Evolutionary conservation across 179 eudicot species (phyloP), one percentile per base, ranked within the genome.

Genomic region (Drosera spatulata): DNA sequence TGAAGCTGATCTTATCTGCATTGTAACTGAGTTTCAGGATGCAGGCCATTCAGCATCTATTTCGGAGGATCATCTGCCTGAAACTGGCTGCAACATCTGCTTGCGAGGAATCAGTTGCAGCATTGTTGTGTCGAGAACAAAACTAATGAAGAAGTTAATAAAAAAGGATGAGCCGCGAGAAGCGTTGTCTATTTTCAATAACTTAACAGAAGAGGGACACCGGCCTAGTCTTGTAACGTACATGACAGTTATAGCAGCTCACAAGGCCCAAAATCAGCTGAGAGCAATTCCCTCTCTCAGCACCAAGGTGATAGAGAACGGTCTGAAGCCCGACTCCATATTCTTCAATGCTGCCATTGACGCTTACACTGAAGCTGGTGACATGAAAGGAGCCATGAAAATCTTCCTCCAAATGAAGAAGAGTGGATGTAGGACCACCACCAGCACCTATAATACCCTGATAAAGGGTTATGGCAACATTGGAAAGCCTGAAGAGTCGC

Each of bases 261-360:
- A 88, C 50, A 79, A 95, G 15, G 71, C 80, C 53, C 95, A 83
- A 65, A 88, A 84, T 74, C 80, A 74, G 62, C 76, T 81, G 66
- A 74, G 75, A 54, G 75, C 84, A 9, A 84, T 88, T 66, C 87
- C 91, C 44, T 67, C 74, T 53, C 88, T 91, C 54, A 72, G 88
- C 42, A 67, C 85, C 22, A 79, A 71, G 75, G 74, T 91, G 39
- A 85, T 78, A 70, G 69, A 76, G 54, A 73, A 73, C 40, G 95
- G 91, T 50, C 49, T 91, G 61, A 84, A 83, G 66, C 95, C 96
- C 2, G 98, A 91, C 66, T 75, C 98, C 1, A 91, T 91, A 53
- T 84, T 88, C 78, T 84, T 88, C 75, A 91, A 91, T 61, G 95
- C 98, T 14, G 77, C 87, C 78, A 85, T 91, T 40, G 88, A 91